phyloP scores from a whole-genome alignment of 2,329 filamentous ascomycete genomes.

The Aphanocladium album region DNA sequence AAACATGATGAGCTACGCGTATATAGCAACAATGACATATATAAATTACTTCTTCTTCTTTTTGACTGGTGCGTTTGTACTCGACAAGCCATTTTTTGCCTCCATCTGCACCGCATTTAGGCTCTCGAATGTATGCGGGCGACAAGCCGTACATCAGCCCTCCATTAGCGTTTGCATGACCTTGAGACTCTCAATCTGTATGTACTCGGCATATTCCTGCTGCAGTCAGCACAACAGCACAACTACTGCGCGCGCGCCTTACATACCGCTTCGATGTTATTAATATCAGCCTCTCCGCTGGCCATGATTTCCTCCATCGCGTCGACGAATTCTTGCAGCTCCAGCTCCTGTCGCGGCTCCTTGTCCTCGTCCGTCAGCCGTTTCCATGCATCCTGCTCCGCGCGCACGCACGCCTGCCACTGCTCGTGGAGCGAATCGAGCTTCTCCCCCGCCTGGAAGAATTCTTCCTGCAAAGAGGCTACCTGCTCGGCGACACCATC shows the following conservation, averaged over 20 bases:
- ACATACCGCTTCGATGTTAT: slow-evolving; percentile 26
- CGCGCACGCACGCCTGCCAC: slow-evolving; percentile 4
- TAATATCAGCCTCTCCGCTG: slow-evolving; percentile 22
- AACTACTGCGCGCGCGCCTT: neutral
- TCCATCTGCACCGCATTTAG: neutral
- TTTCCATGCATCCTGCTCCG: slow-evolving; percentile 8
- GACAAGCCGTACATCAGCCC: neutral
- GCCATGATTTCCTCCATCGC: neutral
- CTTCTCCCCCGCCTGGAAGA: slow-evolving; percentile 12
- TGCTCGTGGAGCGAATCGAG: neutral
- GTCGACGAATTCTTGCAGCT: neutral
- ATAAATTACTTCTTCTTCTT: neutral
- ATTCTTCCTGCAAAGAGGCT: slow-evolving; percentile 17
- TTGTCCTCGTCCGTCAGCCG: neutral
- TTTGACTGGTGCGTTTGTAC: neutral
- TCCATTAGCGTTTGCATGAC: slow-evolving; percentile 14
- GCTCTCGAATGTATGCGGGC: too few relatives aligned
- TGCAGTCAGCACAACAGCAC: neutral
- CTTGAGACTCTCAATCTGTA: slow-evolving; percentile 22
- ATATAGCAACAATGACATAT: slow-evolving; percentile 9
- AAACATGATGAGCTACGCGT: slow-evolving; percentile 7
- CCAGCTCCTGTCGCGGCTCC: neutral
- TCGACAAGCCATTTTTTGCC: neutral
- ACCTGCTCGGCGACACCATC: slow-evolving; percentile 25
- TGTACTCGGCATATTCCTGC: slow-evolving; percentile 25